phyloP scores from a whole-genome alignment of 139 green algal species.

The Chlamydomonas eustigma region DNA sequence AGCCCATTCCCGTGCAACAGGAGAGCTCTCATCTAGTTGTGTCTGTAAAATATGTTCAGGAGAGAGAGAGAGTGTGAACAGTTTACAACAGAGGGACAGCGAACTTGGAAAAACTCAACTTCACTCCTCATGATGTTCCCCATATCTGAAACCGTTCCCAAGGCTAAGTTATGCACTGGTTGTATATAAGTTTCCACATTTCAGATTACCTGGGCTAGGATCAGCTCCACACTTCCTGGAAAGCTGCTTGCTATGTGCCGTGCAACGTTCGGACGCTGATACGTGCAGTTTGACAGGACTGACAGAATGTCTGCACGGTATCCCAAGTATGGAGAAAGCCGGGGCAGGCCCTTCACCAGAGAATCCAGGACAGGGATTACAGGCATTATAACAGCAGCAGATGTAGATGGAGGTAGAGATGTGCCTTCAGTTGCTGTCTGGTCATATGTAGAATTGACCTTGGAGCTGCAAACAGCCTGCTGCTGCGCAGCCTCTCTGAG shows the following conservation, averaged over 20 bases:
- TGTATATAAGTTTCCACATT: slow-evolving; percentile 21
- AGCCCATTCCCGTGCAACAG: slow-evolving; percentile 81
- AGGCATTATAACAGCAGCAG: not conserved
- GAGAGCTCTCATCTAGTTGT: slow-evolving; percentile 57
- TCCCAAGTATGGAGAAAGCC: slow-evolving; percentile 51
- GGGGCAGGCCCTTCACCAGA: not conserved
- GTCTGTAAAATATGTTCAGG: too few species aligned
- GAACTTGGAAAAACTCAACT: too few species aligned
- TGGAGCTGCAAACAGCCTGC: not conserved
- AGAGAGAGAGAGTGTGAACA: too few species aligned
- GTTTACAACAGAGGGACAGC: too few species aligned
- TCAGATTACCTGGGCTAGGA: slow-evolving; percentile 56
- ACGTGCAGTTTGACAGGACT: slow-evolving; percentile 59
- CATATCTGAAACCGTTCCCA: too few species aligned
- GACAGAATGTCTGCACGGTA: slow-evolving; percentile 69
- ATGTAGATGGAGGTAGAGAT: not conserved
- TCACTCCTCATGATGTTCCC: too few species aligned
- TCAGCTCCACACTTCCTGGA: slow-evolving; percentile 50
- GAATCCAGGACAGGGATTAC: not conserved
- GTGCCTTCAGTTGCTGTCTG: not conserved
- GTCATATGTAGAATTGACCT: not conserved
- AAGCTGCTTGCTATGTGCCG: not conserved
- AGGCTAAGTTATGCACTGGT: too few species aligned
- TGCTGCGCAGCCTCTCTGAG: not conserved
- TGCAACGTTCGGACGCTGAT: slow-evolving; percentile 23